Evolutionary conservation across 495 filamentous ascomycete genomes (phyloP).

Genomic region (Penicillium taxi): DNA sequence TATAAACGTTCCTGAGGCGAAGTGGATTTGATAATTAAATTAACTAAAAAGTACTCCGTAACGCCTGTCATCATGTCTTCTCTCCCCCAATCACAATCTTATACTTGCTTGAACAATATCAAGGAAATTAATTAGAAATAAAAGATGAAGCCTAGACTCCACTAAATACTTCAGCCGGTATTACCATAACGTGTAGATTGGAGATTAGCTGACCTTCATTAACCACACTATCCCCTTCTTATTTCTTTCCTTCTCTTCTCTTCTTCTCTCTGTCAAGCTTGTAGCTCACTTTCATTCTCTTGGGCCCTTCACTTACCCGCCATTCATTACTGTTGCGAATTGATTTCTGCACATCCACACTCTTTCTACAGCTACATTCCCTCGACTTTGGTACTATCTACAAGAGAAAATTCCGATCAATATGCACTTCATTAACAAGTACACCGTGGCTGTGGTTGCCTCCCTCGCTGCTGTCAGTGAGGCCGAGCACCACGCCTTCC

Average conservation of each 20-base stretch:
- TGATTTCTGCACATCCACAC: constrained; percentile 5
- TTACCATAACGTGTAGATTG: background rate
- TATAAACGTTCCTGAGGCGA: too few relatives aligned
- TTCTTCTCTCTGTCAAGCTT: constrained; percentile 1
- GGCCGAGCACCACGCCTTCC: constrained; percentile 30
- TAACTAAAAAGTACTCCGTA: too few relatives aligned
- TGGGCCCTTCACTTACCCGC: background rate
- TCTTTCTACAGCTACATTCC: background rate
- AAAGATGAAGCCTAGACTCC: too few relatives aligned
- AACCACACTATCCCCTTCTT: background rate
- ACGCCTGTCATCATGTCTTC: too few relatives aligned
- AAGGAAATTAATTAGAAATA: too few relatives aligned
- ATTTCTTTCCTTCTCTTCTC: background rate
- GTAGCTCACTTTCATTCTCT: constrained; percentile 4
- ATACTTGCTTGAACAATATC: too few relatives aligned
- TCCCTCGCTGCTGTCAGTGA: constrained; percentile 40
- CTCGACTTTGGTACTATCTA: constrained; percentile 26
- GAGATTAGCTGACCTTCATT: too few relatives aligned
- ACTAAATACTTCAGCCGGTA: constrained; percentile 1
- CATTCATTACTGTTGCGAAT: background rate
- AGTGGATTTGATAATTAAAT: too few relatives aligned
- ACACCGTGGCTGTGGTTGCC: constrained; percentile 41
- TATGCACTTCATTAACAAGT: constrained; percentile 40
- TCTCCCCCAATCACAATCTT: too few relatives aligned
- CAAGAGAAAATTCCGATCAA: constrained; percentile 8